Base-by-base conservation (phyloP, 352 stramenopile species). In the Albugo candida region DNA sequence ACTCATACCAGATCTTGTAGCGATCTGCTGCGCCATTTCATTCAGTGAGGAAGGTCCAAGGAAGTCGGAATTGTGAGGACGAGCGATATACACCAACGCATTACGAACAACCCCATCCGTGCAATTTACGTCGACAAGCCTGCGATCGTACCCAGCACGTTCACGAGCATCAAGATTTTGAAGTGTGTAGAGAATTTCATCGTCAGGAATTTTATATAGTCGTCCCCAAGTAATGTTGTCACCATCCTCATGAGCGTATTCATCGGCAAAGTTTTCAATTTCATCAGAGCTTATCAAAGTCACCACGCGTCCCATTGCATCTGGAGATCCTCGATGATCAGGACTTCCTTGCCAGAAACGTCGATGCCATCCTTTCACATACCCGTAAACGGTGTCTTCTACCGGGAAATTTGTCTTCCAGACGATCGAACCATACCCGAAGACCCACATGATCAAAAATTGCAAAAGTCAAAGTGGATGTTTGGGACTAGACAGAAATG, bases 271-370 rank as follows among this genome's bases (percentile, higher is more conserved):
- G 18, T 63, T 60, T 59, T 65, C 65, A 62, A 86, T 83, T 47
- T 87, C 56, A 21, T 84, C 65, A 13, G 59, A 55, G 59, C 69
- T 83, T 45, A 93, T 80, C 51, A 93, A 71, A 27, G 81, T 93
- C 37, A 89, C 81, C 13, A 92, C 80, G 41, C 81, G 75, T 47
- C 80, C 81, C 50, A 79, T 70, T 20, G 60, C 65, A 0, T 81
- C 75, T 14, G 72, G 64, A 13, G 67, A 82, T 55, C 81, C 81
- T 51, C 81, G 77, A 58, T 93, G 81, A 56, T 92, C 76, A 0
- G 81, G 74, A 37, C 73, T 89, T 49, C 81, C 78, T 53, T 93
- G 81, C 79, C 80, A 93, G 61, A 93, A 93, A 48, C 81, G 76
- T 18, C 81, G 74, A 53, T 86, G 72, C 62, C 65, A 93, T 54